These are phyloP conservation scores for Didymella sp. DNA, from an alignment of 2,329 filamentous ascomycete genomes.

Conservation along the genomic window DNA sequence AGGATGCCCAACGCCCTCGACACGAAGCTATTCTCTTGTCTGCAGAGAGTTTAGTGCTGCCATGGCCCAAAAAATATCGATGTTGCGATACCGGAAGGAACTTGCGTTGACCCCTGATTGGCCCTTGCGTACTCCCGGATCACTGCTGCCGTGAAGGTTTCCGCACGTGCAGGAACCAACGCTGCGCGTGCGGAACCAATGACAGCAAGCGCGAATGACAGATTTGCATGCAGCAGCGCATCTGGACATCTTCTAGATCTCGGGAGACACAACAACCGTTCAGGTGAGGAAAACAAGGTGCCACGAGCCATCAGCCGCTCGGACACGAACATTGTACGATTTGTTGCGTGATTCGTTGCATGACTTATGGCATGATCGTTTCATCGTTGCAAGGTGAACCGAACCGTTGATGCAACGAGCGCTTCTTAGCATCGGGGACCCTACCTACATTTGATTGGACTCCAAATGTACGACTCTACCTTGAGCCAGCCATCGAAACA, in stretches of 20 bases:
- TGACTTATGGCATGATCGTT: slow-evolving; percentile 16
- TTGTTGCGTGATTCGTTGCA: slow-evolving; percentile 14
- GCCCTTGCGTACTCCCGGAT: not conserved
- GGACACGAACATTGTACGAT: slow-evolving; percentile 7
- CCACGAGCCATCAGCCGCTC: slow-evolving; percentile 1
- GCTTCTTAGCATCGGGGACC: slow-evolving; percentile 4
- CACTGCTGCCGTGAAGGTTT: slow-evolving; percentile 1
- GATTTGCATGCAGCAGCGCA: not conserved
- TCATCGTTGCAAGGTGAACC: slow-evolving; percentile 5
- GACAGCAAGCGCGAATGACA: not conserved
- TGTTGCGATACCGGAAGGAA: slow-evolving; percentile 8
- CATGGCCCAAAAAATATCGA: not conserved
- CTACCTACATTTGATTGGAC: slow-evolving; percentile 9
- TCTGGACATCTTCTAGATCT: not conserved
- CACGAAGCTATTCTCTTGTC: not conserved
- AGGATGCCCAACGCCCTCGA: slow-evolving; percentile 10
- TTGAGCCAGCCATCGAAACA: not conserved
- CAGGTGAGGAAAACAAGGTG: not conserved
- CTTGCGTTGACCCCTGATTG: slow-evolving; percentile 12
- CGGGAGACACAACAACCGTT: not conserved
- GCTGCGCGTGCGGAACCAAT: not conserved
- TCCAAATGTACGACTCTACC: slow-evolving; percentile 2
- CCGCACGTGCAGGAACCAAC: not conserved
- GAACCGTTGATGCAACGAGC: slow-evolving; percentile 7
- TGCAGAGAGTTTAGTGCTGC: not conserved